Percentiles rank a stretch among this genome's conserved stretches.
Evolutionary conservation across 495 filamentous ascomycete genomes (phyloP).

Genomic region (Penicillium longicatenatum): DNA sequence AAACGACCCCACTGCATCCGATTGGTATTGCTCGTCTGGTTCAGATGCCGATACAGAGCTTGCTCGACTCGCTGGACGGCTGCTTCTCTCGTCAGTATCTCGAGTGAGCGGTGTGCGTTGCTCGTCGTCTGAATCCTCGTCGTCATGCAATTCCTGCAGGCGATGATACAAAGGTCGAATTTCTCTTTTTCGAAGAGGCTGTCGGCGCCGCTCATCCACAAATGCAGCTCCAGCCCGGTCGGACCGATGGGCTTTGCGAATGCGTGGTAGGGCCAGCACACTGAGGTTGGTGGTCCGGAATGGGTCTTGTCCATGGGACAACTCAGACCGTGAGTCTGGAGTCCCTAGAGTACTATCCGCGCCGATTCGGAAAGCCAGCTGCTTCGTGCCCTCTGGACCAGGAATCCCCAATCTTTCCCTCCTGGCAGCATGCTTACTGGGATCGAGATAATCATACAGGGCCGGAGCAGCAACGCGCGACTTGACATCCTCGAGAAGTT

Average conservation of each 20-base stretch:
- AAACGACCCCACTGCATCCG: slow-evolving; percentile 27
- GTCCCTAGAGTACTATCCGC: slow-evolving; percentile 60
- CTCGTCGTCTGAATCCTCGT: slow-evolving; percentile 65
- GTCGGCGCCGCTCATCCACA: slow-evolving; percentile 73
- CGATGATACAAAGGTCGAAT: slow-evolving; percentile 61
- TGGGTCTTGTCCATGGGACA: slow-evolving; percentile 1
- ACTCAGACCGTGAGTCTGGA: slow-evolving; percentile 62
- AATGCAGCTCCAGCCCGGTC: slow-evolving; percentile 68
- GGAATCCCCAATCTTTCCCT: slow-evolving; percentile 75
- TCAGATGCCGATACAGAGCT: slow-evolving; percentile 68
- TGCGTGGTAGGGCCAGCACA: slow-evolving; percentile 67
- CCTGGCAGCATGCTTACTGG: slow-evolving; percentile 72
- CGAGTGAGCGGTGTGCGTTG: slow-evolving; percentile 58
- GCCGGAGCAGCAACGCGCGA: slow-evolving; percentile 77
- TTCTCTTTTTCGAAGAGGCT: slow-evolving; percentile 51
- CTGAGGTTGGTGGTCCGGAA: slow-evolving; percentile 47
- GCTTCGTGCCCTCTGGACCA: slow-evolving; percentile 61
- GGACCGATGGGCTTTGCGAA: slow-evolving; percentile 64
- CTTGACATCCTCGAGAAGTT: slow-evolving; percentile 82
- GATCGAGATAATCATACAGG: slow-evolving; percentile 84
- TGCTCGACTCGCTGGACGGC: slow-evolving; percentile 76
- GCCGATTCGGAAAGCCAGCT: slow-evolving; percentile 48
- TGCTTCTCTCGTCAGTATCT: slow-evolving; percentile 83
- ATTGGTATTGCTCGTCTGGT: slow-evolving; percentile 56
- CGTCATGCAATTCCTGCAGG: slow-evolving; percentile 55